Conservation (phyloP, 2,329 filamentous ascomycete genomes). For the Blumeriella jaapii region DNA sequence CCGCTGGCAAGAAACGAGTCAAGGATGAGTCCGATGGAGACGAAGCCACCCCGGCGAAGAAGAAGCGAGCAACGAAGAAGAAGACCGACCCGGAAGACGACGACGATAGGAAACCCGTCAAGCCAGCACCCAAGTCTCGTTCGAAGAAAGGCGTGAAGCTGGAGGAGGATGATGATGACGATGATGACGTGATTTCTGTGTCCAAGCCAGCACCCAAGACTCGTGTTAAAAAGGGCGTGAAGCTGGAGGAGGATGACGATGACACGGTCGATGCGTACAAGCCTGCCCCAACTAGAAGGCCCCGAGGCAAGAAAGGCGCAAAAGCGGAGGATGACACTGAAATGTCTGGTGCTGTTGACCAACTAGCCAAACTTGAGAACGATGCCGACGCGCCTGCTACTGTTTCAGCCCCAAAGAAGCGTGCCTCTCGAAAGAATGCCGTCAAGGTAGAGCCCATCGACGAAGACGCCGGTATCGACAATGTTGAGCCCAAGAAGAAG, state of each 20-base stretch:
- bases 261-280: conserved; percentile 21
- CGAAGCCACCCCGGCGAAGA: background rate
- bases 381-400: conserved; percentile 2
- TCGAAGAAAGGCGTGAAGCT: conserved; percentile 22
- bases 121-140: conserved; percentile 16
- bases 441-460: conserved; percentile 16
- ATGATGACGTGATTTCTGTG: background rate
- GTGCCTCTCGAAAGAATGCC: conserved; percentile 8
- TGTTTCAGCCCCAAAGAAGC: conserved; percentile 11
- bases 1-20: conserved; percentile 12
- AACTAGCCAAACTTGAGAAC: conserved; percentile 21
- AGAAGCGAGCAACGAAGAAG: background rate
- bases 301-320: conserved; percentile 27
- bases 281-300: conserved; percentile 19
- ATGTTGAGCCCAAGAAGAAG: background rate
- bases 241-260: conserved; percentile 17
- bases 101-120: conserved; percentile 8
- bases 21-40: background rate
- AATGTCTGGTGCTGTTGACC: background rate
- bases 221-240: conserved; percentile 28
- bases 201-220: conserved; percentile 3
- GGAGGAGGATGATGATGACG: conserved; percentile 8
- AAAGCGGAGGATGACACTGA: conserved; percentile 14
- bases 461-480: background rate
- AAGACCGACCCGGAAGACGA: conserved; percentile 14